Base-by-base conservation (phyloP, 2,329 filamentous ascomycete genomes). In the Neopestalotiopsis rosae region DNA sequence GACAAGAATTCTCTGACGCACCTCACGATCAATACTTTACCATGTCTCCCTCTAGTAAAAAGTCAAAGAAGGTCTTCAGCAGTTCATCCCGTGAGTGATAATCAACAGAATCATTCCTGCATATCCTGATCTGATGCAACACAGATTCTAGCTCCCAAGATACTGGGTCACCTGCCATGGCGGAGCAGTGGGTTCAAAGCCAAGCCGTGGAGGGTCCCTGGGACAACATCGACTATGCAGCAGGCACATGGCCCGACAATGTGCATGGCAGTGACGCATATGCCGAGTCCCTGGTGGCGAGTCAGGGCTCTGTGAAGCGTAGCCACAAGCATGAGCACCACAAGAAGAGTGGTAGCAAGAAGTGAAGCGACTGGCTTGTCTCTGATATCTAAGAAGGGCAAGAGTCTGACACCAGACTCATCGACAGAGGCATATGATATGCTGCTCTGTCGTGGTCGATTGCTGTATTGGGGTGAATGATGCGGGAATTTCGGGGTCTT, bases 91-190 rank as follows among this genome's bases (percentile, higher is more conserved):
- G 45, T 52, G 45, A 52, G 45, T 52, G 7, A 7, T n/a, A 17
- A 7, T 17, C n/a, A 20, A 17, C 45, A 9, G n/a, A 9, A 7
- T n/a, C 66, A 64, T 87, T 84, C 38, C 84, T 24, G 24, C 24
- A 24, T 1, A n/a, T n/a, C n/a, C n/a, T n/a, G n/a, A 17, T 24
- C 24, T 30, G 42, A 65, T 2, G 28, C 38, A 28, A 14, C 17
- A 34, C 12, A 66, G 63, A 40, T 45, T 66, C 45, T 7, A 34
- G 12, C 32, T 38, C 32, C 34, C 30, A 62, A 17, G 24, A 30
- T n/a, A 3, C 12, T 30, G 17, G 5, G 5, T 45, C 62, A 13
- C 45, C 65, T 14, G 40, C 61, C 17, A 17, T 17, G 5, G 58
- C 68, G 6, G 70, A 68, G 6, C 64, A 63, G 28, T 73, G 71